A percentile compares a stretch with the other conserved stretches of the same genome.
phyloP scores from a whole-genome alignment of 2,329 filamentous ascomycete genomes.

The Monosporascus sp. region DNA sequence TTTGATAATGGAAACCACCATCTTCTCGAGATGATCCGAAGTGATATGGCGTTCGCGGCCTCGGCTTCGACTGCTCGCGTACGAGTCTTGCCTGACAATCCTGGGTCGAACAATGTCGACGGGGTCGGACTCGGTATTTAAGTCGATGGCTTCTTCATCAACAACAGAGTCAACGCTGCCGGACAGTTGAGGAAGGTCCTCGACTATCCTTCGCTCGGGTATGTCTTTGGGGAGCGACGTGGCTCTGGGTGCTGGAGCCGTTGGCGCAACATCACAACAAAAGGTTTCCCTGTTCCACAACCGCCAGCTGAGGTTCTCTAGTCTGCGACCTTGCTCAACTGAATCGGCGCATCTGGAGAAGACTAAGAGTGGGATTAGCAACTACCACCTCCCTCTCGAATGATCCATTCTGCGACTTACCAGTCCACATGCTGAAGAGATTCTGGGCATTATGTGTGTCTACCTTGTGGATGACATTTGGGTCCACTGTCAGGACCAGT shows the following conservation, averaged over 20 bases:
- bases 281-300: slow-evolving; percentile 93
- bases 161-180: slow-evolving; percentile 71
- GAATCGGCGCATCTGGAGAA: slow-evolving; percentile 93
- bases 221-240: slow-evolving; percentile 48
- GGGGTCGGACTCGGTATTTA: slow-evolving; percentile 48
- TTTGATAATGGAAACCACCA: slow-evolving; percentile 89
- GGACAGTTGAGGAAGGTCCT: slow-evolving; percentile 66
- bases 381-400: slow-evolving; percentile 1
- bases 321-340: slow-evolving; percentile 82
- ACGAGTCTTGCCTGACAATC: slow-evolving; percentile 67
- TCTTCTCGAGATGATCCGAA: slow-evolving; percentile 87
- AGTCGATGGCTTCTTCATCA: slow-evolving; percentile 63
- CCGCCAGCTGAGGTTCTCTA: slow-evolving; percentile 95
- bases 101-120: slow-evolving; percentile 61
- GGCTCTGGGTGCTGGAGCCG: slow-evolving; percentile 37
- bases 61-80: slow-evolving; percentile 63
- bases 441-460: slow-evolving; percentile 90
- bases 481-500: slow-evolving; percentile 86
- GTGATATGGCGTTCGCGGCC: slow-evolving; percentile 83
- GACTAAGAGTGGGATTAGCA: slow-evolving; percentile 50
- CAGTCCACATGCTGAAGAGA: slow-evolving; percentile 95
- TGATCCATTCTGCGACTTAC: slow-evolving; percentile 47
- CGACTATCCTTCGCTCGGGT: slow-evolving; percentile 35
- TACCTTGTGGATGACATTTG: slow-evolving; percentile 87
- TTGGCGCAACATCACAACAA: slow-evolving; percentile 66